These are phyloP conservation scores for Leucocoprinus sp. DNA, from an alignment of 768 basidiomycete species.

Conservation along the genomic window DNA sequence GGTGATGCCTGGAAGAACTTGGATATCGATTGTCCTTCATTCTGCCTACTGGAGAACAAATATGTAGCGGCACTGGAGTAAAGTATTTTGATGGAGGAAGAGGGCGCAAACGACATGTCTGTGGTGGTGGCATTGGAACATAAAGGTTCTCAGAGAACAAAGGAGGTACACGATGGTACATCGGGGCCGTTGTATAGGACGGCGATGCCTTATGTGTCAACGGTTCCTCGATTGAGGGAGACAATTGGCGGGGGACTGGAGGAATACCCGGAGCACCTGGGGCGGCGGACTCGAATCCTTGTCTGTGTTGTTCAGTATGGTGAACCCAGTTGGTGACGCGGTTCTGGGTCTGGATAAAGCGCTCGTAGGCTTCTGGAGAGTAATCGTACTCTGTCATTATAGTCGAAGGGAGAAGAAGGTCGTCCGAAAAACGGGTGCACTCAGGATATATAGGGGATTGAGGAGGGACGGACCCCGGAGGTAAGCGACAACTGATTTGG, in stretches of 20 bases:
- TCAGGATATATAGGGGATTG: constrained; percentile 4
- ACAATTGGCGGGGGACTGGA: constrained; percentile 9
- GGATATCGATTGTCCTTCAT: background rate
- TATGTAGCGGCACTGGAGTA: constrained; percentile 12
- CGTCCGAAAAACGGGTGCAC: background rate
- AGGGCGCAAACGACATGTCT: constrained; percentile 15
- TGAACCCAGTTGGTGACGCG: constrained; percentile 45
- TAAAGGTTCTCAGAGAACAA: constrained; percentile 20
- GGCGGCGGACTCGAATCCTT: constrained; percentile 22
- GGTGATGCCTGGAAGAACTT: background rate
- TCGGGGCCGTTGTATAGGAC: constrained; percentile 1
- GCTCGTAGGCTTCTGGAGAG: constrained; percentile 46
- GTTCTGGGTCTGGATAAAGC: constrained; percentile 35
- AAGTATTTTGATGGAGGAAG: constrained; percentile 16
- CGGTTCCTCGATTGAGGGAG: constrained; percentile 12
- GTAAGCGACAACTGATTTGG: background rate
- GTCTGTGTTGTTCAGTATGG: constrained; percentile 33
- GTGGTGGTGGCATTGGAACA: constrained; percentile 12
- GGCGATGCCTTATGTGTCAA: constrained; percentile 8
- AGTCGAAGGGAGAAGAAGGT: background rate
- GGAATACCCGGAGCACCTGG: constrained; percentile 10
- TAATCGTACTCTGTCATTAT: constrained; percentile 57
- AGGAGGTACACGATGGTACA: constrained; percentile 7
- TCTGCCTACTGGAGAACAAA: constrained; percentile 2
- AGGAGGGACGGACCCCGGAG: constrained; percentile 3